Conservation (phyloP, 768 basidiomycete genomes). For the Gloeopeniophorella convolvens region DNA sequence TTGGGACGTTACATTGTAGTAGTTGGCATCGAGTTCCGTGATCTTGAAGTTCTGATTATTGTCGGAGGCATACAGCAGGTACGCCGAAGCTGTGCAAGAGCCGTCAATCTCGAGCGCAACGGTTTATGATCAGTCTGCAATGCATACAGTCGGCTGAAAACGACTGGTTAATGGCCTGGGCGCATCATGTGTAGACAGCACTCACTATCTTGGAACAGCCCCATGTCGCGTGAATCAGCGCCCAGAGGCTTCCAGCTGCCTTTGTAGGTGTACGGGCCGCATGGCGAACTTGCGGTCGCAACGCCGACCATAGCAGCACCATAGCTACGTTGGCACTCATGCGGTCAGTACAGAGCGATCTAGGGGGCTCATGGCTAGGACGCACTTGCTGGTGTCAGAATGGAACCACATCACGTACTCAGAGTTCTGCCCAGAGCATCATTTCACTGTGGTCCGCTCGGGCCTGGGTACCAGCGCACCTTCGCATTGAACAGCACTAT, state of each 20-base stretch:
- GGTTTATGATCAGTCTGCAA: too few relatives aligned
- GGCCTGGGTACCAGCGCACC: slow-evolving; percentile 29
- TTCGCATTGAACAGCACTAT: slow-evolving; percentile 48
- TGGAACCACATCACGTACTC: slow-evolving; percentile 74
- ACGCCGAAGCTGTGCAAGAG: too few relatives aligned
- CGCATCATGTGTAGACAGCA: too few relatives aligned
- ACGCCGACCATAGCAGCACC: slow-evolving; percentile 60
- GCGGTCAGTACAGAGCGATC: not conserved
- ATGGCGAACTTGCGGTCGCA: slow-evolving; percentile 50
- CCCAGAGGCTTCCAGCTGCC: slow-evolving; percentile 51
- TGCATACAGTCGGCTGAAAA: too few relatives aligned
- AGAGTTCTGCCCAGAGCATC: slow-evolving; percentile 44
- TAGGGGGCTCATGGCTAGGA: too few relatives aligned
- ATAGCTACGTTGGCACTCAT: slow-evolving; percentile 37
- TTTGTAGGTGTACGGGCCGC: slow-evolving; percentile 54
- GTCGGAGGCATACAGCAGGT: slow-evolving; percentile 59
- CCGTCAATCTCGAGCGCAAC: too few relatives aligned
- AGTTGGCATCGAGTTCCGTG: slow-evolving; percentile 47
- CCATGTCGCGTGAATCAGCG: slow-evolving; percentile 54
- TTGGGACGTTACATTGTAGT: slow-evolving; percentile 47
- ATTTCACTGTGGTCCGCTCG: too few relatives aligned
- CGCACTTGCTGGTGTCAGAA: slow-evolving; percentile 53
- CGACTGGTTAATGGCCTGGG: too few relatives aligned
- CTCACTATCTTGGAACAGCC: slow-evolving; percentile 49
- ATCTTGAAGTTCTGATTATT: slow-evolving; percentile 70